Percentiles rank a stretch among this genome's conserved stretches.
Conservation (phyloP, 306 rosid species). For the Lagenaria siceraria region DNA sequence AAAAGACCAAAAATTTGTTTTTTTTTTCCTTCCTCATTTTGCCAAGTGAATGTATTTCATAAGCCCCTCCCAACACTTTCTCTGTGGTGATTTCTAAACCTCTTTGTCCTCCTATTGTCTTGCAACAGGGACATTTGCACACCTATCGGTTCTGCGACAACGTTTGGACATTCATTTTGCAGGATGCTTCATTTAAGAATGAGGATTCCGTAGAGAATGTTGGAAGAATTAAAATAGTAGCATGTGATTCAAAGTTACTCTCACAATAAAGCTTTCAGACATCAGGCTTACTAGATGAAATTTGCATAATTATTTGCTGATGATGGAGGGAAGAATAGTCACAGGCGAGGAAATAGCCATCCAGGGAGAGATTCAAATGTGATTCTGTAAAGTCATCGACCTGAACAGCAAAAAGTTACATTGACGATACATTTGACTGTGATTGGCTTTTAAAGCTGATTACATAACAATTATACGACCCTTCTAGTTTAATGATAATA, state of each 20-base stretch:
- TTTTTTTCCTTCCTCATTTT: background rate
- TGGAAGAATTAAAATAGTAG: conserved; percentile 75
- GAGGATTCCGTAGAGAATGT: conserved; percentile 60
- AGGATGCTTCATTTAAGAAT: conserved; percentile 46
- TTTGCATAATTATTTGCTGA: background rate
- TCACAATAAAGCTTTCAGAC: conserved; percentile 29
- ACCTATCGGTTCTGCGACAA: conserved; percentile 95
- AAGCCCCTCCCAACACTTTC: too few relatives aligned
- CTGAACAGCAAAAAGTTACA: background rate
- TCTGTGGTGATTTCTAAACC: background rate
- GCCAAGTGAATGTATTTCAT: background rate
- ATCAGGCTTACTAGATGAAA: background rate
- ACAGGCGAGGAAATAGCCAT: background rate
- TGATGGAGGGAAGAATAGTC: background rate
- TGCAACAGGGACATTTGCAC: conserved; percentile 84
- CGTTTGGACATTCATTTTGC: conserved; percentile 94
- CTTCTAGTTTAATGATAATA: background rate
- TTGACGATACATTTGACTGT: background rate
- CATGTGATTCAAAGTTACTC: conserved; percentile 91
- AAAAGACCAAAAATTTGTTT: background rate
- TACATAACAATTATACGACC: background rate
- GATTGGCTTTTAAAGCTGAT: background rate
- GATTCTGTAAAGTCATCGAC: background rate
- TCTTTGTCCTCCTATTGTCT: background rate
- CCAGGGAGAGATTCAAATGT: background rate